These are phyloP conservation scores for Malassezia dermatis DNA, from an alignment of 1,284 basidiomycete species.

Conservation along the genomic window DNA sequence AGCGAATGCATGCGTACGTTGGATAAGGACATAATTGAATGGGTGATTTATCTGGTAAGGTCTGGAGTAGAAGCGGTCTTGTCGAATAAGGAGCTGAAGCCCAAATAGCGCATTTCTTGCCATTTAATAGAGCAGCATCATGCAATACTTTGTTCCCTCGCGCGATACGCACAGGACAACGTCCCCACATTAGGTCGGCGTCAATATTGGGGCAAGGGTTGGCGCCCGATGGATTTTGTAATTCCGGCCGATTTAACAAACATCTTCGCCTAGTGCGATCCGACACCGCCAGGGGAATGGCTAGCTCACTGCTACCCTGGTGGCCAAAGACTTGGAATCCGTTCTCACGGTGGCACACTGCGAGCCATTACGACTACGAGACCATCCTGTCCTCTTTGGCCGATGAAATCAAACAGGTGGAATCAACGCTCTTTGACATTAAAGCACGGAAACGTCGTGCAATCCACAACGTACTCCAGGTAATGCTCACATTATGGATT, in stretches of 20 bases:
- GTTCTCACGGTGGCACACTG: background rate
- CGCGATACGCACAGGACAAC: background rate
- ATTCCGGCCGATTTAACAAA: constrained; percentile 1
- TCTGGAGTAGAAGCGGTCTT: background rate
- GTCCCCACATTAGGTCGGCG: background rate
- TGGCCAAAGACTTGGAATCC: constrained; percentile 18
- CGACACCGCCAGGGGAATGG: background rate
- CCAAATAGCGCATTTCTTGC: background rate
- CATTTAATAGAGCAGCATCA: background rate
- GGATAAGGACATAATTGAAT: background rate
- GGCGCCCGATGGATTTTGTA: background rate
- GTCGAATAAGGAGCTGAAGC: background rate
- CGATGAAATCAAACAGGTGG: constrained; percentile 52
- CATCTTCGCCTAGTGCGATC: background rate
- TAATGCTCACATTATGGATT: constrained; percentile 63
- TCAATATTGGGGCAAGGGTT: background rate
- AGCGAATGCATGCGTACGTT: background rate
- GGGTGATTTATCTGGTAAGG: background rate
- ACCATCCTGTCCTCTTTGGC: constrained; percentile 51
- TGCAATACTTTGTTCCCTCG: background rate
- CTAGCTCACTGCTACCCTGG: constrained; percentile 8
- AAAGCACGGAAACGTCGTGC: constrained; percentile 72
- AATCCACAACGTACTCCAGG: constrained; percentile 67
- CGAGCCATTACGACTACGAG: constrained; percentile 51
- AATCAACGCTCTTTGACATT: constrained; percentile 74